Evolutionary conservation across 2,329 filamentous ascomycete species (phyloP), one percentile per base, ranked within the genome.

Genomic region (Clathrospora elynae): DNA sequence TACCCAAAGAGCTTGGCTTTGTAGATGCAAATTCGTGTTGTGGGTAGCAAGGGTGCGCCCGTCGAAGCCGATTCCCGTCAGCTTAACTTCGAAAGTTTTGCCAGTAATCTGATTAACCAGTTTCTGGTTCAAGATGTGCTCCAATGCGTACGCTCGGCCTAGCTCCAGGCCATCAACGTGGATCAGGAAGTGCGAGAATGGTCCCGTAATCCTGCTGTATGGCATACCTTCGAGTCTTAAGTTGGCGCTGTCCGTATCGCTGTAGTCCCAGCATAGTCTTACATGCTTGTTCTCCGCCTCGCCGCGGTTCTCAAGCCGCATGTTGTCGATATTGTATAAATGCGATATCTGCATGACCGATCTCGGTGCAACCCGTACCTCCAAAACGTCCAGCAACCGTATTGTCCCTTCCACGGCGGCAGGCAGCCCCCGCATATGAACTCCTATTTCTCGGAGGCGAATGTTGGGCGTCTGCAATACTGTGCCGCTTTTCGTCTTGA

Each of bases 101-200:
- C 14, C 32, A 3, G 10, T 16, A 6, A 20, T 4, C 7, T 25
- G 8, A 6, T 56, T 42, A 10, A 59, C 22, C 4, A 66, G 32
- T 12, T 17, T 8, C 4, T 42, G 24, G 7, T 36, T 35, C 3
- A 68, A 8, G 2, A 63, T 13, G 22, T 53, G 54, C 28, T 68
- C 64, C 23, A 61, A 24, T 1, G 62, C 61, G 53, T 71, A 70
- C 8, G 59, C 61, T 38, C 57, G 56, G 1, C 59, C 66, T 1
- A 62, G 9, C 3, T 31, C 5, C 3, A 54, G 3, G 3, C 53
- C 65, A 28, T 62, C 46, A 9, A 67, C 26, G 1, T 33, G 6
- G 7, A 73, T 42, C 1, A 22, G 2, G 26, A 72, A 72, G 29
- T 70, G 52, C 1, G 67, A 55, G 32, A 69, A 68, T 1, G 66